Conservation (phyloP, 805 yeast genomes). For the Suhomyces faveliae region DNA sequence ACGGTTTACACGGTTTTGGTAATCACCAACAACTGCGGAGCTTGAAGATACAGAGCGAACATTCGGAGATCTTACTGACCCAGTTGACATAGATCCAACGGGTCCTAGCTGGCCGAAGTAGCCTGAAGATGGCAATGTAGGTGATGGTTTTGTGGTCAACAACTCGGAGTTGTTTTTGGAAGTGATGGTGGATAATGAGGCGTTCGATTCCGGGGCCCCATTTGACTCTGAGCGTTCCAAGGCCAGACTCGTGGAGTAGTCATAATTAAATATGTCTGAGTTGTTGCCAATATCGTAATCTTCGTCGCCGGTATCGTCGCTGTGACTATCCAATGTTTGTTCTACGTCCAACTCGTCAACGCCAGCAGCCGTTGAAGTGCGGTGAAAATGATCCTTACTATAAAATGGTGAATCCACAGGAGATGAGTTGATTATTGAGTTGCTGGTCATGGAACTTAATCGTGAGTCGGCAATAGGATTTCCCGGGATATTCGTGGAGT, state of each 20-base stretch:
- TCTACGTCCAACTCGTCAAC: constrained; percentile 2
- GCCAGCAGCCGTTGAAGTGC: constrained; percentile 7
- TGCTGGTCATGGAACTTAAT: constrained; percentile 37
- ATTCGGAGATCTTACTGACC: neutral
- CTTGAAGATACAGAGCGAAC: neutral
- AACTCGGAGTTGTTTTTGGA: constrained; percentile 6
- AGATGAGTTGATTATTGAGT: constrained; percentile 18
- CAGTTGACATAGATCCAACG: neutral
- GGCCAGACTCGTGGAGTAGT: neutral
- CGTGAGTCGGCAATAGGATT: constrained; percentile 35
- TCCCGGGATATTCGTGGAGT: neutral
- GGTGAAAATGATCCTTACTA: constrained; percentile 6
- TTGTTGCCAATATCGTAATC: constrained; percentile 1
- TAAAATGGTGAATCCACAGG: constrained; percentile 18
- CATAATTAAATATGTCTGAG: constrained; percentile 2
- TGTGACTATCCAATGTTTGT: neutral
- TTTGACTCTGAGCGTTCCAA: neutral
- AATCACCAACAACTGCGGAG: neutral
- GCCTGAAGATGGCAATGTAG: neutral
- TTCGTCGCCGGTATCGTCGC: constrained; percentile 5
- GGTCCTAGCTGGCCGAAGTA: neutral
- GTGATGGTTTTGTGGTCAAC: neutral
- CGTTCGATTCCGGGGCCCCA: constrained; percentile 3
- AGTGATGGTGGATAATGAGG: constrained; percentile 12
- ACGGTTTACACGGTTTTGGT: neutral